phyloP scores from a whole-genome alignment of 208 protist species.

The Leishmania guyanensis region DNA sequence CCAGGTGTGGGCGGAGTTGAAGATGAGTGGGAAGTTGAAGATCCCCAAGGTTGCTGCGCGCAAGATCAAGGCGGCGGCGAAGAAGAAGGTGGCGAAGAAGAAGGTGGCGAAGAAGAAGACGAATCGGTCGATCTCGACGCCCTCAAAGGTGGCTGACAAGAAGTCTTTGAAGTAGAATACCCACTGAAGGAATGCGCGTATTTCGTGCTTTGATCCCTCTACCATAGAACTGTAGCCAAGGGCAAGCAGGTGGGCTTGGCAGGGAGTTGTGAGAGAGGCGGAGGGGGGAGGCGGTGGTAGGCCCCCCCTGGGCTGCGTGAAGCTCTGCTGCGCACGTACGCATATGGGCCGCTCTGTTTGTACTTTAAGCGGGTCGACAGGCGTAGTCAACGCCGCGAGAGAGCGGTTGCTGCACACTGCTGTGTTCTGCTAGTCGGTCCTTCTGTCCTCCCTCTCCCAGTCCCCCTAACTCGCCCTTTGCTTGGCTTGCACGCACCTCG shows the following conservation, averaged over 20 bases:
- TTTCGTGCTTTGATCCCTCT: not conserved
- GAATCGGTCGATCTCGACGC: not conserved
- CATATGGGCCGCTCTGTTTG: not conserved
- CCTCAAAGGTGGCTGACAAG: not conserved
- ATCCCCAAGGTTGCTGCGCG: slow-evolving; percentile 28
- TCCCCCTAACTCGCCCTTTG: not conserved
- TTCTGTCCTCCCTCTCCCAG: not conserved
- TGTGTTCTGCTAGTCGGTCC: not conserved
- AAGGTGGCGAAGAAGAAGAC: not conserved
- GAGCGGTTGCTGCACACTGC: not conserved
- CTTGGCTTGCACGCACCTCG: not conserved
- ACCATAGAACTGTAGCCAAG: slow-evolving; percentile 1
- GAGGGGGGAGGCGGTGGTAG: not conserved
- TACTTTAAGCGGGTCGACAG: not conserved
- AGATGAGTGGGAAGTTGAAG: slow-evolving; percentile 45
- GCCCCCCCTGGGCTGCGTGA: too few species aligned
- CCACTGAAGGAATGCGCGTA: not conserved
- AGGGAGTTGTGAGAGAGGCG: not conserved
- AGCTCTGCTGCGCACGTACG: not conserved
- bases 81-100: slow-evolving; percentile 30
- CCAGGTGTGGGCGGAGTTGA: slow-evolving; percentile 66
- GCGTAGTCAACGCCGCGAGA: not conserved
- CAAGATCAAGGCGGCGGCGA: slow-evolving; percentile 28
- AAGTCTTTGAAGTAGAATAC: not conserved
- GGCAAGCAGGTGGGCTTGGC: not conserved